A percentile compares a stretch with the other conserved stretches of the same genome.
Conservation (phyloP, 495 filamentous ascomycete genomes). For the Hypoxylon lenormandii region DNA sequence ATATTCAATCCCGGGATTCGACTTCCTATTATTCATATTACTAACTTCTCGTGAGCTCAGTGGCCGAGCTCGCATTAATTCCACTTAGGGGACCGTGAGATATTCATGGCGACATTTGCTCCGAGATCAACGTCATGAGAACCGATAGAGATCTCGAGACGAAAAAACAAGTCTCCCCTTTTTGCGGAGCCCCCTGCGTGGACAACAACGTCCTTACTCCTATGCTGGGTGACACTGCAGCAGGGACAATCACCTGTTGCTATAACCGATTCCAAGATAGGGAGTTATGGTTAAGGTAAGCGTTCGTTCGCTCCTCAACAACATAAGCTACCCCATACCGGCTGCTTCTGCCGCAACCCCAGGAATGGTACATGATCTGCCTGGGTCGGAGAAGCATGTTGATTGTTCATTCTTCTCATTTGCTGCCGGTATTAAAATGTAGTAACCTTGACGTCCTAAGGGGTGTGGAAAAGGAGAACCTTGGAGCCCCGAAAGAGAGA, state of each 20-base stretch:
- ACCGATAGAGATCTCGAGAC: constrained; percentile 35
- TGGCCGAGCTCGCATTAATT: constrained; percentile 33
- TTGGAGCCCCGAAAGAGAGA: background rate
- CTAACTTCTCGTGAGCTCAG: constrained; percentile 43
- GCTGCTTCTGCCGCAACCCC: constrained; percentile 36
- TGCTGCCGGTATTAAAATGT: constrained; percentile 17
- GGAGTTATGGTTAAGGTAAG: constrained; percentile 29
- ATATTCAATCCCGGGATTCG: constrained; percentile 27
- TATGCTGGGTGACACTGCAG: constrained; percentile 44
- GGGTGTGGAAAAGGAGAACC: constrained; percentile 12
- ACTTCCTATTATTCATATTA: constrained; percentile 46
- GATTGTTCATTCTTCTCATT: constrained; percentile 13
- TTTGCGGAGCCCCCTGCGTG: constrained; percentile 38
- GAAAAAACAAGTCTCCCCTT: constrained; percentile 37
- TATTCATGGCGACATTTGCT: constrained; percentile 47
- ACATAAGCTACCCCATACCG: constrained; percentile 33
- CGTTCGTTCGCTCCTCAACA: constrained; percentile 33
- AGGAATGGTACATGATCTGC: constrained; percentile 16
- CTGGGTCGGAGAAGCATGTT: constrained; percentile 9
- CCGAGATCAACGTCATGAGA: constrained; percentile 48
- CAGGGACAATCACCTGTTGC: constrained; percentile 40
- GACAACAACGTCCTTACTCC: constrained; percentile 21
- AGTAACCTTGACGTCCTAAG: constrained; percentile 7
- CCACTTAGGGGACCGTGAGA: constrained; percentile 22
- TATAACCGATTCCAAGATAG: constrained; percentile 40